Base-by-base conservation (phyloP, 2,329 filamentous ascomycete genomes). In the Bipolaris sorokiniana region DNA sequence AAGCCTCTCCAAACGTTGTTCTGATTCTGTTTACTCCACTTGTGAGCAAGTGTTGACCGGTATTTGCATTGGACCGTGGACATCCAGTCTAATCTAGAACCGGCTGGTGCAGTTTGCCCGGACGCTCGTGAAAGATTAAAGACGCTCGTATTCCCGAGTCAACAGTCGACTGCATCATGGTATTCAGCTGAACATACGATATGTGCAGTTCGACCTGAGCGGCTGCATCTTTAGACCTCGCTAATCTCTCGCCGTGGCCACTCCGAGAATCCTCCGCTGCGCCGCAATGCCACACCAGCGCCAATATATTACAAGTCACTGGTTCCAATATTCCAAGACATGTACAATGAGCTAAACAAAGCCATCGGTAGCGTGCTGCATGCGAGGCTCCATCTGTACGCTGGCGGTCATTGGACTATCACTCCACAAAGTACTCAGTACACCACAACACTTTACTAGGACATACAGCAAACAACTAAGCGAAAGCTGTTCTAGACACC, bases 371-470 rank as follows among this genome's bases (percentile, higher is more conserved):
- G 9, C 26, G 16, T n/a, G 4, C 6, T 33, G 18, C n/a, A 22
- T 36, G 13, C 23, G 56, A 37, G 51, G 67, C 71, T 71, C 71
- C 67, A 69, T 63, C 53, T 72, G 70, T 49, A 71, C 49, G 52
- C 56, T 53, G 40, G 54, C 63, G 65, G 66, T 66, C 47, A 65
- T 59, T 34, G 49, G 31, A 33, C 22, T 34, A 51, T 22, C 54
- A 47, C 34, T 51, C 53, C 48, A 36, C 50, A 50, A 51, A 54
- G 18, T 49, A 41, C 41, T 54, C 58, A 64, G 54, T 64, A 47
- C 56, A 56, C 59, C 6, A 9, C 23, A 3, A 46, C 28, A 15
- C 28, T 18, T 45, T n/a, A 31, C 23, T 23, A 18, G 28, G 33
- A 18, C n/a, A 18, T 48, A 41, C 22, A 41, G 18, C 36, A 22